A percentile compares a stretch with the other conserved stretches of the same genome.
Conservation (phyloP, 768 basidiomycete genomes). For the Chlorophyllum brunneum region DNA sequence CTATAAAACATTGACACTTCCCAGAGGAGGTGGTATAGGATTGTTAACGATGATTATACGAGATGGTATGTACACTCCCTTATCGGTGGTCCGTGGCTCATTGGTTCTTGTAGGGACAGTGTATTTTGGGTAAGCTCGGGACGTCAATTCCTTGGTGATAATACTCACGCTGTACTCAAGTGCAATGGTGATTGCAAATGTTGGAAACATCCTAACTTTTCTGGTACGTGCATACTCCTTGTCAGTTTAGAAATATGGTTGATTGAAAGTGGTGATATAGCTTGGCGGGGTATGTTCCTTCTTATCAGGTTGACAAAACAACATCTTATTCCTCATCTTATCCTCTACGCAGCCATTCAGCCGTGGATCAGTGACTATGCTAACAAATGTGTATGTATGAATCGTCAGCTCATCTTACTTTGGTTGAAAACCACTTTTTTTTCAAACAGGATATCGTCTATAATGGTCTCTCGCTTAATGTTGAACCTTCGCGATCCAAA, state of each 20-base stretch:
- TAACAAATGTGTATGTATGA: slow-evolving; percentile 24
- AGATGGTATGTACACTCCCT: slow-evolving; percentile 29
- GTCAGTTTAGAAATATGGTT: neutral
- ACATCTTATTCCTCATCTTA: neutral
- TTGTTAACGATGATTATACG: slow-evolving; percentile 27
- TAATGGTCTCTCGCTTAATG: neutral
- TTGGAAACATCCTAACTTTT: slow-evolving; percentile 15
- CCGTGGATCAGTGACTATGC: slow-evolving; percentile 20
- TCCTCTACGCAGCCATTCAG: slow-evolving; percentile 16
- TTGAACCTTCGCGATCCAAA: neutral
- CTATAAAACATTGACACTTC: slow-evolving; percentile 27
- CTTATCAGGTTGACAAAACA: neutral
- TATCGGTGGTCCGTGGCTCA: neutral
- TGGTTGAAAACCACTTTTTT: neutral
- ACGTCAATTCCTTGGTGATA: slow-evolving; percentile 11
- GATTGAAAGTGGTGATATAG: slow-evolving; percentile 1
- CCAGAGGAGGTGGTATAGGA: slow-evolving; percentile 19
- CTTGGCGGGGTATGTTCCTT: neutral
- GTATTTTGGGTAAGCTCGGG: slow-evolving; percentile 33
- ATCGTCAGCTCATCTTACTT: neutral
- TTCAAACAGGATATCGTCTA: neutral
- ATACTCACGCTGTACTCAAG: neutral
- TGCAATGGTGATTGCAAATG: neutral
- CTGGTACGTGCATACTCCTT: slow-evolving; percentile 10
- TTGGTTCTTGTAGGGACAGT: slow-evolving; percentile 28